phyloP scores from a whole-genome alignment of 371 early-diverging fungal species.

The Coemansia sp. region DNA sequence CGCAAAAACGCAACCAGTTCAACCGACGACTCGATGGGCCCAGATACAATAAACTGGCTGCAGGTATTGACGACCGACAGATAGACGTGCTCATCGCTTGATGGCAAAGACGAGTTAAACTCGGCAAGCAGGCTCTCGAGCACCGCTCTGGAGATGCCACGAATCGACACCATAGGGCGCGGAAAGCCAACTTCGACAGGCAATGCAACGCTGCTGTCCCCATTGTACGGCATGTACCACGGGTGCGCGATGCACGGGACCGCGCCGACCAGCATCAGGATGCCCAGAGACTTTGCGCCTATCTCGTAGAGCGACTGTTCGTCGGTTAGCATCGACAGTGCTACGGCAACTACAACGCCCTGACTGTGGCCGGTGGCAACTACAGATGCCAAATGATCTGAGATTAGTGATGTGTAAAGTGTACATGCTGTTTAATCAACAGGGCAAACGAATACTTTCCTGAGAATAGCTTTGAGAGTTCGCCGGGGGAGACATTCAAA shows the following conservation, averaged over 20 bases:
- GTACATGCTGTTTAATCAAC: not conserved
- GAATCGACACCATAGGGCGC: constrained; percentile 18
- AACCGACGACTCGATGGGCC: constrained; percentile 12
- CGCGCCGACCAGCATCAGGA: constrained; percentile 20
- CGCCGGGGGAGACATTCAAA: constrained; percentile 54
- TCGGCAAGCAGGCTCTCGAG: not conserved
- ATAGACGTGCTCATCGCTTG: constrained; percentile 25
- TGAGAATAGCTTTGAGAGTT: constrained; percentile 53
- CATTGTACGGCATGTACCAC: constrained; percentile 15
- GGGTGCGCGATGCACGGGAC: constrained; percentile 12
- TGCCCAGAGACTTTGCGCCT: constrained; percentile 75
- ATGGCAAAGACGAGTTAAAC: constrained; percentile 12
- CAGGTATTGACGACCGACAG: constrained; percentile 77
- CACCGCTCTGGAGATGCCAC: constrained; percentile 3
- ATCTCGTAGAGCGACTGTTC: constrained; percentile 75
- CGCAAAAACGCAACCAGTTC: constrained; percentile 9
- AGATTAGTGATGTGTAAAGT: not conserved
- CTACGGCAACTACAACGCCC: constrained; percentile 71
- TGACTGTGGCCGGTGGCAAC: constrained; percentile 61
- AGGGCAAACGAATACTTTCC: constrained; percentile 45
- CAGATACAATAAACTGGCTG: constrained; percentile 33
- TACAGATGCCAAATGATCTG: not conserved
- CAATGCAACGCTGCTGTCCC: not conserved
- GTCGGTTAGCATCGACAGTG: constrained; percentile 75
- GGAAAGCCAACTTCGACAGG: not conserved